Percentiles rank a stretch among this genome's conserved stretches.
These are phyloP conservation scores for Gnomoniopsis sp. DNA, from an alignment of 2,329 filamentous ascomycete species.

Conservation along the genomic window DNA sequence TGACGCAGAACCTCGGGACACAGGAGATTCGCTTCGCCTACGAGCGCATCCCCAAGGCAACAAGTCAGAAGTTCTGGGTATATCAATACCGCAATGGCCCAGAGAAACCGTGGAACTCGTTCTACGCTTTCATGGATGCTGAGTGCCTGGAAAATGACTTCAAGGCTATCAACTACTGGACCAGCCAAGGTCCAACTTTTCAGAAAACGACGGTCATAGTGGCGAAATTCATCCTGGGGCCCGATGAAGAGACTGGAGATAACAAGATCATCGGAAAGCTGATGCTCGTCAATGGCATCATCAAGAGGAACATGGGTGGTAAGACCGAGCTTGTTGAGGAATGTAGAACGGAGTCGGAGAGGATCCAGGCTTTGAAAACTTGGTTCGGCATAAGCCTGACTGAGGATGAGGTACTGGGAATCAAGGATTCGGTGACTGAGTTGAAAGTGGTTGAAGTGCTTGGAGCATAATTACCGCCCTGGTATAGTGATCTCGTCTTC, in stretches of 20 bases:
- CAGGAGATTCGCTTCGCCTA: constrained; percentile 53
- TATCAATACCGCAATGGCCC: constrained; percentile 54
- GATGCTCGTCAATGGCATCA: constrained; percentile 45
- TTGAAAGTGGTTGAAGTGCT: constrained; percentile 26
- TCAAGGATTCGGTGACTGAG: constrained; percentile 47
- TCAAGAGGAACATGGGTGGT: constrained; percentile 53
- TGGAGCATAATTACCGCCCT: not conserved
- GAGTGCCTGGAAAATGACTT: constrained; percentile 63
- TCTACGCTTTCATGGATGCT: constrained; percentile 63
- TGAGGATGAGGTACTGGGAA: constrained; percentile 46
- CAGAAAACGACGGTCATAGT: constrained; percentile 54
- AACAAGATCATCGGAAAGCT: constrained; percentile 49
- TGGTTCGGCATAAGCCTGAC: constrained; percentile 51
- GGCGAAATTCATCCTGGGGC: constrained; percentile 48
- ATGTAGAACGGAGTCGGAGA: constrained; percentile 49
- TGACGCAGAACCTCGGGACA: constrained; percentile 48
- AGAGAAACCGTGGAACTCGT: constrained; percentile 52
- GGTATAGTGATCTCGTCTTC: not conserved
- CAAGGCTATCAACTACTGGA: constrained; percentile 55
- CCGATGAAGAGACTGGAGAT: constrained; percentile 33
- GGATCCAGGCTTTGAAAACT: constrained; percentile 46
- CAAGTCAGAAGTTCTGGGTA: constrained; percentile 53
- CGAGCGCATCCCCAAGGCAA: constrained; percentile 42
- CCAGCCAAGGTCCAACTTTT: constrained; percentile 44
- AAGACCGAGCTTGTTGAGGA: constrained; percentile 44